Percentiles rank a stretch among this genome's conserved stretches.
phyloP scores from a whole-genome alignment of 1,284 basidiomycete species.

The Veloporphyrellus conicus region DNA sequence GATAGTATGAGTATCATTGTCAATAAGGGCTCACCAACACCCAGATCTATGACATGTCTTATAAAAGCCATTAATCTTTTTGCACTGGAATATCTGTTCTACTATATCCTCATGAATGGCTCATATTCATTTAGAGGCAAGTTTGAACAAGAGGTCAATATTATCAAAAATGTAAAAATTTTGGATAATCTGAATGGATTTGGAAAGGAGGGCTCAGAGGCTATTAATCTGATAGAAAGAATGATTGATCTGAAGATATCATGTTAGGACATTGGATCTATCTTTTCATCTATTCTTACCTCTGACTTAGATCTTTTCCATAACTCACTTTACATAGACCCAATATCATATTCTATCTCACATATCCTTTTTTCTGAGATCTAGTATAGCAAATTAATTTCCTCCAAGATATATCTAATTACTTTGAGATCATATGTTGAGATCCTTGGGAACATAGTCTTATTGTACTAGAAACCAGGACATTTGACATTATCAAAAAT shows the following conservation, averaged over 20 bases:
- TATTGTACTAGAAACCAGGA: slow-evolving; percentile 69
- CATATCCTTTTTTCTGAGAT: slow-evolving; percentile 98
- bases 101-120: slow-evolving; percentile 84
- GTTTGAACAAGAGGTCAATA: slow-evolving; percentile 89
- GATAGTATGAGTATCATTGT: too few species aligned
- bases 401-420: slow-evolving; percentile 94
- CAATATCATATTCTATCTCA: slow-evolving; percentile 78
- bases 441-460: slow-evolving; percentile 82
- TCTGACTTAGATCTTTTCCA: not conserved
- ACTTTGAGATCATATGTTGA: slow-evolving; percentile 96
- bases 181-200: slow-evolving; percentile 70
- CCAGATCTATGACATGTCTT: slow-evolving; percentile 53
- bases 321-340: slow-evolving; percentile 67
- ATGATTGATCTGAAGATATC: slow-evolving; percentile 78
- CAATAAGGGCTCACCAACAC: slow-evolving; percentile 19
- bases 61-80: slow-evolving; percentile 95
- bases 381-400: slow-evolving; percentile 82
- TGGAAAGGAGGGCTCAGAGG: slow-evolving; percentile 90
- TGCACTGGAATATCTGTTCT: slow-evolving; percentile 88
- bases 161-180: slow-evolving; percentile 73
- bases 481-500: slow-evolving; percentile 66
- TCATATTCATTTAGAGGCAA: slow-evolving; percentile 88
- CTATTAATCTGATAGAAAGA: slow-evolving; percentile 66
- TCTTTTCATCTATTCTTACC: not conserved
- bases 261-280: slow-evolving; percentile 51